Base-by-base conservation (phyloP, 352 stramenopile species). In the Phytopythium montanum region DNA sequence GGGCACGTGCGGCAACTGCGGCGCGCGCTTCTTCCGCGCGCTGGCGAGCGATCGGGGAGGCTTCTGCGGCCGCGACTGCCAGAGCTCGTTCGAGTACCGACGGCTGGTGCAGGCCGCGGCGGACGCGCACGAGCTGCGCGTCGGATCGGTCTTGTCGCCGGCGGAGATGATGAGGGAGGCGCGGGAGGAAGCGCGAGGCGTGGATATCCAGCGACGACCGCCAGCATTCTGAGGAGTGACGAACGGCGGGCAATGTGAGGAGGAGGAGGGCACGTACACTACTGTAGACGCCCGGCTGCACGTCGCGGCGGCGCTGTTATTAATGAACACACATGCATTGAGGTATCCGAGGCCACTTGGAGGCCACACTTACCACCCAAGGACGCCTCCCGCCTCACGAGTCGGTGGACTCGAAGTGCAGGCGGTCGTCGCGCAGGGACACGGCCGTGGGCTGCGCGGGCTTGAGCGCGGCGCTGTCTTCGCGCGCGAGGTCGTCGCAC, bases 61-160 rank as follows among this genome's bases (percentile, higher is more conserved):
- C 9, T 90, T 81, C 61, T 90, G 81, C 56, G 76, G 72, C 45
- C 75, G 81, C 34, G 81, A 90, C 70, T 90, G 81, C 64, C 69
- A 78, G 59, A 88, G 68, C 64, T 76, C 72, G 21, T 83, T 73
- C 51, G 67, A 85, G 54, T 90, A 87, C 61, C 69, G 69, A 8
- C 53, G 54, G 10, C 39, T 68, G 5, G 56, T 90, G 28, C 80
- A 90, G 51, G 48, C 72, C 29, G 29, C 66, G 12, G 68, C 82
- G 52, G 73, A 81, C 58, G 54, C 65, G 34, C 61, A 55, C 52
- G 59, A 69, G 33, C 54, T 60, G 49, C 49, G 49, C 18, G 49
- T 16, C 19, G 49, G 21, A 21, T 51, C 44, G 44, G 13, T 25
- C 2, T 9, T 49, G 19, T 7, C 21, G n/a, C n/a, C 9, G 10